These are phyloP conservation scores for Kodamaea plutei DNA, from an alignment of 1,139 yeast genomes.

Conservation along the genomic window DNA sequence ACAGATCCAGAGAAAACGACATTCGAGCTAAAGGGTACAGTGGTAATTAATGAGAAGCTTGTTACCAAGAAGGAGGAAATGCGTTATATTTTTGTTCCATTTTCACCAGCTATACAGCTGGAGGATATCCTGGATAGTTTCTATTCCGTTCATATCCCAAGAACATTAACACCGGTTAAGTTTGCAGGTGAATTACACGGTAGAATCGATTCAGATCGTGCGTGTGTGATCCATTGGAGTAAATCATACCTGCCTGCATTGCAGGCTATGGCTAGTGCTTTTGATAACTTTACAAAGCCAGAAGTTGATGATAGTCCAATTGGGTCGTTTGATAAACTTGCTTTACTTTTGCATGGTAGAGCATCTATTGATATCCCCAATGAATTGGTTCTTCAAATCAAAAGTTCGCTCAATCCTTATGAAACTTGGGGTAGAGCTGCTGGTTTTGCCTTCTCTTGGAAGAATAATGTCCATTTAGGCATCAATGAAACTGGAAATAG, in stretches of 20 bases:
- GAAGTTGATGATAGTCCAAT: conserved; percentile 80
- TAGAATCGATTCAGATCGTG: conserved; percentile 31
- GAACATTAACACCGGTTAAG: conserved; percentile 46
- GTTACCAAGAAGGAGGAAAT: conserved; percentile 37
- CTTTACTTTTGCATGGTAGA: conserved; percentile 43
- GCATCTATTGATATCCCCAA: conserved; percentile 49
- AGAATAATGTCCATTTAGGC: conserved; percentile 54
- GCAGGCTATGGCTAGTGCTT: conserved; percentile 35
- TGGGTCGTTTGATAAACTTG: conserved; percentile 64
- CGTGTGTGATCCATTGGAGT: conserved; percentile 44
- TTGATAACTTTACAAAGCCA: conserved; percentile 61
- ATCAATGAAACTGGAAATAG: conserved; percentile 64
- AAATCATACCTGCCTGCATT: conserved; percentile 41
- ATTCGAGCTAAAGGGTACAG: conserved; percentile 31
- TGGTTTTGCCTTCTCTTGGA: conserved; percentile 81
- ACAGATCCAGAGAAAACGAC: conserved; percentile 24
- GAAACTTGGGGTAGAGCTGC: conserved; percentile 62
- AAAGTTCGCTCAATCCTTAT: conserved; percentile 77
- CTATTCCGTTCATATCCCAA: conserved; percentile 37
- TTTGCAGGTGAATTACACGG: conserved; percentile 34
- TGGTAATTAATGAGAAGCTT: conserved; percentile 42
- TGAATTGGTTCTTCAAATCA: conserved; percentile 52
- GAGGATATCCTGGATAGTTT: conserved; percentile 26
- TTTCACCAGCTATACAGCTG: conserved; percentile 36
- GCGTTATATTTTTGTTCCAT: conserved; percentile 44